Conservation (phyloP, 768 basidiomycete species). For the Leccinum pellstonianum region DNA sequence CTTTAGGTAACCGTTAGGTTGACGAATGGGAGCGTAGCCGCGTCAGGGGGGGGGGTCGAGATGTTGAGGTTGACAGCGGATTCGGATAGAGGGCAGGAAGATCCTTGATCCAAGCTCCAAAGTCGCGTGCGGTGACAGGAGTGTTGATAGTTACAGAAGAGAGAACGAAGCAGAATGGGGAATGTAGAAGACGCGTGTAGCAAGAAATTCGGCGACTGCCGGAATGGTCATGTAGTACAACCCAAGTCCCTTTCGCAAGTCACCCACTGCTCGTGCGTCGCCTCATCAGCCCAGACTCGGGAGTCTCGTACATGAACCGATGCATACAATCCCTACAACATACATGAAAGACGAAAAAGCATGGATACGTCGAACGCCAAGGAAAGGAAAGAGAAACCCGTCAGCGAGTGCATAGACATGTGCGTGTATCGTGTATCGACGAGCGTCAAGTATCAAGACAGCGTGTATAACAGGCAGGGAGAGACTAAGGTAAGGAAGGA, state of each 20-base stretch:
- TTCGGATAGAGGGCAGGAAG: no score
- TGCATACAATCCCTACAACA: not conserved
- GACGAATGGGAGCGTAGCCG: constrained; percentile 54
- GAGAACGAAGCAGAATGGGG: no score
- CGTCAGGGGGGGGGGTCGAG: constrained; percentile 74
- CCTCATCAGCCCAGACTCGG: no score
- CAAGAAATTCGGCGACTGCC: no score
- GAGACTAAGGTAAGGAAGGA: not conserved
- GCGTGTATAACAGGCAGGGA: not conserved
- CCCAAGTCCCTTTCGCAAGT: no score
- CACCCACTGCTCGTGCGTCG: no score
- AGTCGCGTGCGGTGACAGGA: no score
- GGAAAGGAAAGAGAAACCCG: not conserved
- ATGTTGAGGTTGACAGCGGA: constrained; percentile 74
- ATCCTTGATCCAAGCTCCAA: no score
- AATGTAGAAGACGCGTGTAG: no score
- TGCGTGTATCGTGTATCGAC: not conserved
- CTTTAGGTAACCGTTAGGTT: no score
- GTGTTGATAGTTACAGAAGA: no score
- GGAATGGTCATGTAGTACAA: no score
- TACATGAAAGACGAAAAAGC: not conserved
- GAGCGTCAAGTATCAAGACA: not conserved
- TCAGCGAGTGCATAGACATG: not conserved
- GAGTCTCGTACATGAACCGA: not conserved
- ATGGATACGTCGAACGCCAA: not conserved